Conservation (phyloP, 176 grass and related monocot genomes). For the Oryza glaberrima region DNA sequence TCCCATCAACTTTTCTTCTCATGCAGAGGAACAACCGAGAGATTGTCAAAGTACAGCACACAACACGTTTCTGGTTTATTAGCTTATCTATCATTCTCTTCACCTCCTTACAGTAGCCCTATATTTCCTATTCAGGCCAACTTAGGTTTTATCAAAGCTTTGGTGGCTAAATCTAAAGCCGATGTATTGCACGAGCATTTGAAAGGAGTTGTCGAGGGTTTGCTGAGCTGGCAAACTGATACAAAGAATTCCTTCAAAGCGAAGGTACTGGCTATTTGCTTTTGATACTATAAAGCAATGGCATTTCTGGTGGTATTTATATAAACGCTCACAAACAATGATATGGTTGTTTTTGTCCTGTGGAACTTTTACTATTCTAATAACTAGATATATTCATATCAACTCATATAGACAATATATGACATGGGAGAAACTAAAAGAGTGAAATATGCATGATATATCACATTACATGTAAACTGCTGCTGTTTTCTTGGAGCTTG, state of each 20-base stretch:
- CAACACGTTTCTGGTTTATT: constrained; percentile 21
- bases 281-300: constrained; percentile 24
- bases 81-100: neutral
- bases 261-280: constrained; percentile 61
- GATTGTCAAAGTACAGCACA: constrained; percentile 73
- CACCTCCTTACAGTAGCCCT: constrained; percentile 19
- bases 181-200: constrained; percentile 77
- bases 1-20: constrained; percentile 82
- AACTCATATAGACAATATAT: neutral
- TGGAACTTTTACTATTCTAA: constrained; percentile 15
- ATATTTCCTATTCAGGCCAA: constrained; percentile 66
- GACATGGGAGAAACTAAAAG: neutral
- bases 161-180: constrained; percentile 88
- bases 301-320: neutral
- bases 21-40: constrained; percentile 90
- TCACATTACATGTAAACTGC: neutral
- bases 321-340: neutral
- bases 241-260: constrained; percentile 89
- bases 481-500: neutral
- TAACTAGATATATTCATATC: neutral
- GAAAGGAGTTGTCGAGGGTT: constrained; percentile 71
- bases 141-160: constrained; percentile 92
- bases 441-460: constrained; percentile 9
- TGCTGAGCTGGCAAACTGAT: constrained; percentile 78
- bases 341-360: neutral